Conservation (phyloP, 2,329 filamentous ascomycete genomes). For the Arthroderma uncinatum region DNA sequence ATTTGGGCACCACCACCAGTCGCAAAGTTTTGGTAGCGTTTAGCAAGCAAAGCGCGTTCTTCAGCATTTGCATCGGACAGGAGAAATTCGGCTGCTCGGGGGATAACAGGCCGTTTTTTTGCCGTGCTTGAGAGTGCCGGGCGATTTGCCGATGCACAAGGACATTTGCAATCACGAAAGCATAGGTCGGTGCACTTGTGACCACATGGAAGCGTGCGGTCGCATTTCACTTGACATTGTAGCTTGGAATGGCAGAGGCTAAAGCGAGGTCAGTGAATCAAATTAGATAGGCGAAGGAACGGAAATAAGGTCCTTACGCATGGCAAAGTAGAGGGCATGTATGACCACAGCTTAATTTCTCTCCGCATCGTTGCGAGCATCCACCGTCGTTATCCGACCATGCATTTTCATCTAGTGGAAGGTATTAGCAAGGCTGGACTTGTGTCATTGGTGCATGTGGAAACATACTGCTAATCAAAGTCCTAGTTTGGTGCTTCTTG, state of each 20-base stretch:
- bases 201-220: conserved; percentile 27
- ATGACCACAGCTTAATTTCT: conserved; percentile 41
- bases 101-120: background rate
- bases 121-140: background rate
- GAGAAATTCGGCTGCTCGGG: background rate
- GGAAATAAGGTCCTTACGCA: conserved; percentile 28
- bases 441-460: background rate
- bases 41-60: conserved; percentile 12
- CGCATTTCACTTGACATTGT: conserved; percentile 27
- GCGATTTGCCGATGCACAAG: conserved; percentile 11
- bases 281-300: conserved; percentile 6
- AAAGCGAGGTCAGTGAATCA: conserved; percentile 5
- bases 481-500: conserved; percentile 44
- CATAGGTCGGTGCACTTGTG: conserved; percentile 30
- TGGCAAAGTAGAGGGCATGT: conserved; percentile 44
- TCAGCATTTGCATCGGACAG: background rate
- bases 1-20: conserved; percentile 25
- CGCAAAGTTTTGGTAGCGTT: conserved; percentile 22
- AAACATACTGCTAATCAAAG: conserved; percentile 38
- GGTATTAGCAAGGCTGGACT: conserved; percentile 5
- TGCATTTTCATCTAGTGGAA: conserved; percentile 35
- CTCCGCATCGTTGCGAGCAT: conserved; percentile 40
- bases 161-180: conserved; percentile 25
- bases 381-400: conserved; percentile 46
- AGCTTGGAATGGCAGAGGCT: conserved; percentile 31